Evolutionary conservation across 2,329 filamentous ascomycete genomes (phyloP).

Genomic region (Sphaerulina musiva): DNA sequence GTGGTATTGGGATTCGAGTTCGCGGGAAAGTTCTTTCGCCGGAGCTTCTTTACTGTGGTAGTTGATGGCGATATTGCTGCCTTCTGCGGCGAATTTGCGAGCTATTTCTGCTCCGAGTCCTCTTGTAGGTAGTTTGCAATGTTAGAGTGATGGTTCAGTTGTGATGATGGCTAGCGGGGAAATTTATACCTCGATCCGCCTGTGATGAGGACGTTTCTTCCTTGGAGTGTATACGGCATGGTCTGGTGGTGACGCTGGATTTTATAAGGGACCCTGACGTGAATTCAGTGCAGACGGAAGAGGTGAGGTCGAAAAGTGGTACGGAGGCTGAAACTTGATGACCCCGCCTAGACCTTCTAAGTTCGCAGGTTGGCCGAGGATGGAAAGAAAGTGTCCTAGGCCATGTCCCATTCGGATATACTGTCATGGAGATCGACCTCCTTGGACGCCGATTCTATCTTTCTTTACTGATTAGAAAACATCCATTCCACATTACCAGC

Average conservation of each 20-base stretch:
- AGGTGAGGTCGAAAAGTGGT: not conserved
- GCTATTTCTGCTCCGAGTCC: conserved; percentile 66
- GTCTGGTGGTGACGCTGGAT: conserved; percentile 6
- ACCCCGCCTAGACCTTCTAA: not conserved
- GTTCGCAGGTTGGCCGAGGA: not conserved
- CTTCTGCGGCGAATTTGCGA: conserved; percentile 60
- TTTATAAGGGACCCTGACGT: not conserved
- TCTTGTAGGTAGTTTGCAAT: conserved; percentile 36
- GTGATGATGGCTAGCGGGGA: not conserved
- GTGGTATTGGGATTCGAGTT: conserved; percentile 48
- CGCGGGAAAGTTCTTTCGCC: conserved; percentile 53
- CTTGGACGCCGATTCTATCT: no score
- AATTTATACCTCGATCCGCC: conserved; percentile 54
- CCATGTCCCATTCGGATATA: no score
- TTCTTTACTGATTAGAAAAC: no score
- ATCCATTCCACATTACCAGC: no score
- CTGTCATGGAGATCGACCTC: no score
- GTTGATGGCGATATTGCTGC: conserved; percentile 66
- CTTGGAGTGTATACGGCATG: conserved; percentile 59
- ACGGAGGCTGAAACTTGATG: not conserved
- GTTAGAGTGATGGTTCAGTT: conserved; percentile 7
- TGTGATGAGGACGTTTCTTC: conserved; percentile 58
- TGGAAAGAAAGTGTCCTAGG: not conserved
- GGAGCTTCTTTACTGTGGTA: conserved; percentile 57
- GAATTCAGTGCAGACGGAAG: not conserved